A percentile compares a stretch with the other conserved stretches of the same genome.
These are phyloP conservation scores for Aspergillus sp. DNA, from an alignment of 2,329 filamentous ascomycete genomes.

Conservation along the genomic window DNA sequence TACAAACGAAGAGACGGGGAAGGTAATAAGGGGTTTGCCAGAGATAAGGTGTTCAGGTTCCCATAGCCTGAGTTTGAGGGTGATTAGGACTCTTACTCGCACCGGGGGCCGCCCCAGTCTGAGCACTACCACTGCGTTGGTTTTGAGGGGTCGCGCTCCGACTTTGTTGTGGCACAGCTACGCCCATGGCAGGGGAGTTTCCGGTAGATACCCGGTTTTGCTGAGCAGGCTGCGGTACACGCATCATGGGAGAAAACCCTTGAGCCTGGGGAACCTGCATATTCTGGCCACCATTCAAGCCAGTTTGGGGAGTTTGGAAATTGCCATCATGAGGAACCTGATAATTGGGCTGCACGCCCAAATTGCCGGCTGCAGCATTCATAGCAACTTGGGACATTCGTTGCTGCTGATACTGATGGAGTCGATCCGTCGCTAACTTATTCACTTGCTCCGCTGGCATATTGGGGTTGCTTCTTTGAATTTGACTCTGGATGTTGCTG, in stretches of 20 bases:
- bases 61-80: slow-evolving; percentile 42
- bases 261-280: slow-evolving; percentile 51
- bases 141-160: slow-evolving; percentile 48
- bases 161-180: slow-evolving; percentile 41
- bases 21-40: neutral
- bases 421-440: slow-evolving; percentile 52
- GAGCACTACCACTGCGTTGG: slow-evolving; percentile 46
- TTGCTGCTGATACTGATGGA: slow-evolving; percentile 49
- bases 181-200: slow-evolving; percentile 47
- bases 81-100: slow-evolving; percentile 44
- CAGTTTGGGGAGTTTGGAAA: slow-evolving; percentile 35
- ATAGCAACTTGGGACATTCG: slow-evolving; percentile 53
- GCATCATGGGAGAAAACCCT: slow-evolving; percentile 54
- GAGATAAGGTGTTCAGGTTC: slow-evolving; percentile 23
- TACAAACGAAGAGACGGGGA: slow-evolving; percentile 28
- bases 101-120: slow-evolving; percentile 37
- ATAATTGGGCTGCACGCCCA: slow-evolving; percentile 42
- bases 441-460: slow-evolving; percentile 55
- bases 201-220: slow-evolving; percentile 40
- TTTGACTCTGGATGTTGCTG: slow-evolving; percentile 53
- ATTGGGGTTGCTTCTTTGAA: slow-evolving; percentile 53
- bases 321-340: slow-evolving; percentile 41
- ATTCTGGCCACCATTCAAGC: slow-evolving; percentile 34
- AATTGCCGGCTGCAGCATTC: slow-evolving; percentile 51
- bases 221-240: slow-evolving; percentile 49